Base-by-base conservation (phyloP, 164 flowering plant species). In the Berberis thunbergii region DNA sequence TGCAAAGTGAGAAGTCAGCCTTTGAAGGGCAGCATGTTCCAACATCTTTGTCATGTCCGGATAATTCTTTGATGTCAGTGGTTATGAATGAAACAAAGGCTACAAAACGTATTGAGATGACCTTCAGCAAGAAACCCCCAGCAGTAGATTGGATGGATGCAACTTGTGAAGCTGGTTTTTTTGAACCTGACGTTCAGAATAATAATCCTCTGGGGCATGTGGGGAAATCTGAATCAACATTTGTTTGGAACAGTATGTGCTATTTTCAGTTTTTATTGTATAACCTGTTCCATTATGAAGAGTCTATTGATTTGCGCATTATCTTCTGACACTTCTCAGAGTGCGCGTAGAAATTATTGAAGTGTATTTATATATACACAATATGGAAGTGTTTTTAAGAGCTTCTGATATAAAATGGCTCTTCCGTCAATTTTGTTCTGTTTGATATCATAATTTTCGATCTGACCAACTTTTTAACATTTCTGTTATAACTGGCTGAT, bases 71-170 rank as follows among this genome's bases (percentile, higher is more conserved):
- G 11, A 40, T 57, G 41, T 41, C 43, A 44, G 52, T 13, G 11
- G 43, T 13, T 38, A 41, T 44, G 53, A 43, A 10, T 42, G 64
- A 59, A 57, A 73, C 41, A 58, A 63, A 69, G 61, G 48, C 67
- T 26, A 43, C 43, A 42, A 72, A 74, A 55, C 67, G 65, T 49
- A 72, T 72, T 64, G 75, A 76, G 69, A 63, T 81, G 85, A 76
- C 77, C 64, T 70, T 86, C 45, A 69, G 64, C 60, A 77, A 60
- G 77, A 81, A 77, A 64, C 81, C 86, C 45, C 86, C 89, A n/a
- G 57, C 6, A 41, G 49, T 66, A 10, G 74, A 75, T 39, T 68
- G 56, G 66, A 55, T 39, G 2, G 72, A 63, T 65, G 65, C 46
- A 57, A 48, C 49, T 62, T 67, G 67, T 67, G 63, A 69, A 10